Evolutionary conservation across 495 filamentous ascomycete genomes (phyloP), one percentile per base, ranked within the genome.

Genomic region (Podospora conica): DNA sequence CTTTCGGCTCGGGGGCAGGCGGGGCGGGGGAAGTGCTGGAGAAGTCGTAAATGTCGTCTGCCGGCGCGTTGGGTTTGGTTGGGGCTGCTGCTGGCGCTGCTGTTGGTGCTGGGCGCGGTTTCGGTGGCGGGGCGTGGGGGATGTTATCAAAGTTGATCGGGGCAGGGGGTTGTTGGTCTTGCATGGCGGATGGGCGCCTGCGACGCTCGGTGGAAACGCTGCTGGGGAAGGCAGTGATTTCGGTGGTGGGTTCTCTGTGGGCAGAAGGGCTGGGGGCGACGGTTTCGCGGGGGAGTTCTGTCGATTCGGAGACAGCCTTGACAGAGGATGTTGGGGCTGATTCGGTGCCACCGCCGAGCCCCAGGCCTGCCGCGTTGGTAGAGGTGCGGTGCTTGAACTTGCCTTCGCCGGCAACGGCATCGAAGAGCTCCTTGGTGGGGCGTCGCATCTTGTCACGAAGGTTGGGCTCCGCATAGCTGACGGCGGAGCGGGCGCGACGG

Each of bases 381-480:
- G 48, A 60, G 7, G 68, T 65, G 55, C 79, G 74, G 22, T 76
- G 75, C 27, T 72, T 68, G 24, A 78, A 77, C 65, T 81, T 83
- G 53, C 76, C 83, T 62, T 86, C 83, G 7, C 79, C 81, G 3
- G 78, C 71, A 54, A 93, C 91, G 9, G 91, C 91, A 73, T 91
- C 89, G 40, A 87, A 81, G 7, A 94, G 75, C 61, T 89, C 84
- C 66, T 89, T 91, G 18, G 88, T 89, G 22, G 91, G 88, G 59
- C 92, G 86, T 60, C 92, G 84, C 92, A 96, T 96, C 78, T 96
- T 96, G 70, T 87, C 89, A 60, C 90, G 83, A 31, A 96, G 79
- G 71, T 90, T 96, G 9, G 92, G 92, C 74, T 94, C 90, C 23
- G 91, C 90, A 73, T 96, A 96, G 78, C 90, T 95, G 57, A 96